Evolutionary conservation across 768 basidiomycete genomes (phyloP).

Genomic region (Epithele typhae): DNA sequence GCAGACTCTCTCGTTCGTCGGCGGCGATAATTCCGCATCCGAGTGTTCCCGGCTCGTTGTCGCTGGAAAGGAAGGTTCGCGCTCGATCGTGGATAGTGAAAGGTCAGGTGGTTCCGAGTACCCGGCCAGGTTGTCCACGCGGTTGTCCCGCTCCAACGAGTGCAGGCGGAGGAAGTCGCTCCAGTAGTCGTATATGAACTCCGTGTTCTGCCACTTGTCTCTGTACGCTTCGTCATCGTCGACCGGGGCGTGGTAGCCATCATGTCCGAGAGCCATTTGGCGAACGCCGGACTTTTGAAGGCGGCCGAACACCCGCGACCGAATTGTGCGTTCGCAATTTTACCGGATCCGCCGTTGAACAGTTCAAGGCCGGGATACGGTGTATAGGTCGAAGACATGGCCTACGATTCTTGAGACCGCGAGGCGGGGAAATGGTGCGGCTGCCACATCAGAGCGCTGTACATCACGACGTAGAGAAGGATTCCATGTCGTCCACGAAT

Average conservation of each 20-base stretch:
- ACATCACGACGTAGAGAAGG: slow-evolving; percentile 10
- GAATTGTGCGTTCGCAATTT: background rate
- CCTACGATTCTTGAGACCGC: background rate
- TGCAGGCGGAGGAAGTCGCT: background rate
- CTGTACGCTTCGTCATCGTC: background rate
- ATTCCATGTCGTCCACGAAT: slow-evolving; percentile 10
- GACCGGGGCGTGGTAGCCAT: background rate
- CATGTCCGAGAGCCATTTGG: background rate
- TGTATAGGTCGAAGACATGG: too few relatives aligned
- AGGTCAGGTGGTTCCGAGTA: too few relatives aligned
- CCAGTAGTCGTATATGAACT: background rate
- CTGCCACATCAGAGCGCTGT: slow-evolving; percentile 2
- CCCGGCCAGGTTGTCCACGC: too few relatives aligned
- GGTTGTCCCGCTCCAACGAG: too few relatives aligned
- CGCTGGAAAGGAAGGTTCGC: too few relatives aligned
- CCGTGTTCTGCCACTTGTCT: background rate
- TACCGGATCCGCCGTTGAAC: background rate
- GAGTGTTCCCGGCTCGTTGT: too few relatives aligned
- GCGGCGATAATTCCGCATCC: too few relatives aligned
- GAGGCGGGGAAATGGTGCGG: background rate
- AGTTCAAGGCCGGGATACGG: too few relatives aligned
- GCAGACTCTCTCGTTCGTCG: too few relatives aligned
- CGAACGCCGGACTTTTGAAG: background rate
- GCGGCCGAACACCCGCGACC: background rate
- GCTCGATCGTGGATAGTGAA: too few relatives aligned